Percentiles rank a stretch among this genome's conserved stretches.
Evolutionary conservation across 257 asterid species (phyloP).

Genomic region (Thymus quinquecostatus): DNA sequence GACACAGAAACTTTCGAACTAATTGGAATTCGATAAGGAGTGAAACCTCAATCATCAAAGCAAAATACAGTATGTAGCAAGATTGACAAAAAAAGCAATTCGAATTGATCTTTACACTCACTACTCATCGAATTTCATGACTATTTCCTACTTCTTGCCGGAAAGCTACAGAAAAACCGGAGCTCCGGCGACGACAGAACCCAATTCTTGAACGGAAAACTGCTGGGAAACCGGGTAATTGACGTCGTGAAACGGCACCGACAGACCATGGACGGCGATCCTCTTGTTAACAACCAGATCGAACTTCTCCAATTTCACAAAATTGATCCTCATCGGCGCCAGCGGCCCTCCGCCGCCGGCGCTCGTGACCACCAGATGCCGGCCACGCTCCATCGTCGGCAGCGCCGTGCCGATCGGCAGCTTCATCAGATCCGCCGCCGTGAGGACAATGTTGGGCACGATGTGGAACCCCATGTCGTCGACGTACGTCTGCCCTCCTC

Average conservation of each 20-base stretch:
- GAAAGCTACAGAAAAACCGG: slow-evolving; percentile 4
- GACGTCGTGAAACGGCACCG: slow-evolving; percentile 55
- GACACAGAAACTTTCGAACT: background rate
- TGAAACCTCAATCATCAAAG: background rate
- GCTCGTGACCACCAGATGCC: slow-evolving; percentile 64
- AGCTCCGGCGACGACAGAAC: background rate
- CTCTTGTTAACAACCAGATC: slow-evolving; percentile 61
- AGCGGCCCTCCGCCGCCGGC: slow-evolving; percentile 64
- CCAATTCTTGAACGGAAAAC: background rate
- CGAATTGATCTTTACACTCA: background rate
- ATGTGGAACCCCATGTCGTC: slow-evolving; percentile 63
- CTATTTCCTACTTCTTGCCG: background rate
- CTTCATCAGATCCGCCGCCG: slow-evolving; percentile 49
- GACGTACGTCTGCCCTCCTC: slow-evolving; percentile 58
- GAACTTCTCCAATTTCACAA: slow-evolving; percentile 49
- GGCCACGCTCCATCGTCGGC: slow-evolving; percentile 61
- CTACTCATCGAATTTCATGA: background rate
- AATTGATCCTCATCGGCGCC: slow-evolving; percentile 69
- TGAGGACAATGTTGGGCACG: slow-evolving; percentile 60
- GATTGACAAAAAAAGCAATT: background rate
- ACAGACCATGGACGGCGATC: slow-evolving; percentile 71
- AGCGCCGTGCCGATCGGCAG: slow-evolving; percentile 48
- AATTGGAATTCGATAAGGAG: background rate
- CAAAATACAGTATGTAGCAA: background rate
- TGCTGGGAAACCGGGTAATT: slow-evolving; percentile 6